Evolutionary conservation across 768 basidiomycete species (phyloP), one percentile per base, ranked within the genome.

Genomic region (Stropharia rugosoannulata): DNA sequence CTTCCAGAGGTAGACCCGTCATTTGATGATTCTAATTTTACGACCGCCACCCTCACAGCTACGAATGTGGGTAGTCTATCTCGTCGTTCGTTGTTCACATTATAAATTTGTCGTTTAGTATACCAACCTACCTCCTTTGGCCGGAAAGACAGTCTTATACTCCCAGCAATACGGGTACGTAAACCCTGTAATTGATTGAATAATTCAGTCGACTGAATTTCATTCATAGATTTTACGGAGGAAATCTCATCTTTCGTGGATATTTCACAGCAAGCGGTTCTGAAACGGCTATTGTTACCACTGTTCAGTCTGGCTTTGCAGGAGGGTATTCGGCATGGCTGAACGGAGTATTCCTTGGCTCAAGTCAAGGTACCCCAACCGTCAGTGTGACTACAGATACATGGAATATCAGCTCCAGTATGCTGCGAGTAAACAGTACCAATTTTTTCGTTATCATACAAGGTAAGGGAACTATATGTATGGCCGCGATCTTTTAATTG

Each of bases 281-380:
- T 39, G 82, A 83, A 65, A 80, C 74, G 0, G 78, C 72, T 5
- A 68, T 83, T 50, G 69, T 59, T 19, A 65, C 78, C 11, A 73
- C 78, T 19, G 74, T 83, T 5, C 80, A 81, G 63, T 80, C 76
- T 47, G 81, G 82, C 4, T 66, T 67, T 55, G 79, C 79, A 4
- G 81, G 80, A 13, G 81, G 79, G 13, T 83, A 82, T 65, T 78
- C 79, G 25, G 74, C 75, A 18, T 83, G 71, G 76, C 59, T 81
- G 22, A 80, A 81, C 52, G 76, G 78, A 4, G 62, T 73, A 4
- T 81, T 81, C 67, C 64, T 81, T 36, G 80, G 80, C 9, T 80
- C 79, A 6, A 75, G 71, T 57, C 75, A 76, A 65, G 80, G 78
- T 32, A 73, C 54, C 51, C 54, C 75, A 2, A 73, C 77, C 2